Evolutionary conservation across 176 grass and related monocot genomes (phyloP).

Genomic region (Pharus latifolius): DNA sequence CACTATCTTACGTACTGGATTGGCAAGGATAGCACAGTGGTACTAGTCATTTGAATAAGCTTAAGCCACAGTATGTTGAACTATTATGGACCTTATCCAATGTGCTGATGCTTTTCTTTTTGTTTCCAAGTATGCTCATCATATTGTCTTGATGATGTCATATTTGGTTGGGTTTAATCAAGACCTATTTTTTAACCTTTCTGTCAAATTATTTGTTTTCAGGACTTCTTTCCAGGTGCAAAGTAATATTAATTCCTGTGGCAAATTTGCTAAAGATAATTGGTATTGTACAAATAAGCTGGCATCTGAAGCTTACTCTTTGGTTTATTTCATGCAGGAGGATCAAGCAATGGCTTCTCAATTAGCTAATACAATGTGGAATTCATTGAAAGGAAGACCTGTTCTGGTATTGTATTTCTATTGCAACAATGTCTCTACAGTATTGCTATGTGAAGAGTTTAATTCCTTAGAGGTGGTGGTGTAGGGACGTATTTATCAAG

Average conservation of each 20-base stretch:
- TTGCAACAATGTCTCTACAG: neutral
- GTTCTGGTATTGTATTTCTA: conserved; percentile 52
- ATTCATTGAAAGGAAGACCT: conserved; percentile 68
- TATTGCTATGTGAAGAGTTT: conserved; percentile 15
- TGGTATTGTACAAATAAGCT: neutral
- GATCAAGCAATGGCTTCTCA: conserved; percentile 57
- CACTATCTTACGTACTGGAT: conserved; percentile 85
- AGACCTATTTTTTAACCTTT: neutral
- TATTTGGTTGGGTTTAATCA: neutral
- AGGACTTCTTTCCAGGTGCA: neutral
- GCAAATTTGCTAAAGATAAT: conserved; percentile 3
- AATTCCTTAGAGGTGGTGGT: conserved; percentile 23
- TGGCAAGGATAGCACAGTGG: conserved; percentile 54
- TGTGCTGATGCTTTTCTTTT: neutral
- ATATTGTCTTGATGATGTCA: neutral
- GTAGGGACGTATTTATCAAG: conserved; percentile 81
- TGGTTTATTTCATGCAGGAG: conserved; percentile 44
- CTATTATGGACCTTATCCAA: neutral
- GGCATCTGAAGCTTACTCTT: conserved; percentile 12
- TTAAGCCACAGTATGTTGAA: neutral
- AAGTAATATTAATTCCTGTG: neutral
- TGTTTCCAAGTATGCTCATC: neutral
- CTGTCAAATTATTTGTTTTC: neutral
- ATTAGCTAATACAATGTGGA: conserved; percentile 59
- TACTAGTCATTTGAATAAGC: conserved; percentile 20